These are phyloP conservation scores for Cenchrus fungigraminus DNA, from an alignment of 176 grass and related monocot species.

Conservation along the genomic window DNA sequence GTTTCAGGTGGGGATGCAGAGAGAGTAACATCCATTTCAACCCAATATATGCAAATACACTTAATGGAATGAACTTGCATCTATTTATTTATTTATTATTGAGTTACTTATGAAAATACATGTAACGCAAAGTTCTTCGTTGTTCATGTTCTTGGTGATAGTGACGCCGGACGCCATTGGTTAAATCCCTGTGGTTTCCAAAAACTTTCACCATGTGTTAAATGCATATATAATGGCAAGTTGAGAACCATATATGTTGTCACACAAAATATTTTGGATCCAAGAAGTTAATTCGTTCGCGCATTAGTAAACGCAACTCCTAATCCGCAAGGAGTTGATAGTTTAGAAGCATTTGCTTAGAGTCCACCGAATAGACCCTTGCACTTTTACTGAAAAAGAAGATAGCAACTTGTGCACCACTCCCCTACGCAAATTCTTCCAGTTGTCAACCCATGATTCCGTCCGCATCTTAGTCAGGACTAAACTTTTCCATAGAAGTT, in stretches of 20 bases:
- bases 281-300: neutral
- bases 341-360: neutral
- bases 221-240: neutral
- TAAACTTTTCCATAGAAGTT: constrained; percentile 15
- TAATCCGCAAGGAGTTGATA: neutral
- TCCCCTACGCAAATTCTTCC: neutral
- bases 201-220: neutral
- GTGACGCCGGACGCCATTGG: neutral
- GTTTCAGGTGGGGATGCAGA: neutral
- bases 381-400: neutral
- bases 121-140: neutral
- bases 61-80: constrained; percentile 12
- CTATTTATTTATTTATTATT: neutral
- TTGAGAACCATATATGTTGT: neutral
- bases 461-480: constrained; percentile 18
- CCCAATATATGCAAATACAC: neutral
- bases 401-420: constrained; percentile 8
- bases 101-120: neutral
- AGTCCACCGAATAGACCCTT: neutral
- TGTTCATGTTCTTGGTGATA: neutral
- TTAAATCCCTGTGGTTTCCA: neutral
- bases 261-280: neutral
- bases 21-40: neutral
- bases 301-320: neutral
- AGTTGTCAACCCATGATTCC: constrained; percentile 1